Conservation (phyloP, 2,329 filamentous ascomycete species). For the Myriosclerotinia curreyana region DNA sequence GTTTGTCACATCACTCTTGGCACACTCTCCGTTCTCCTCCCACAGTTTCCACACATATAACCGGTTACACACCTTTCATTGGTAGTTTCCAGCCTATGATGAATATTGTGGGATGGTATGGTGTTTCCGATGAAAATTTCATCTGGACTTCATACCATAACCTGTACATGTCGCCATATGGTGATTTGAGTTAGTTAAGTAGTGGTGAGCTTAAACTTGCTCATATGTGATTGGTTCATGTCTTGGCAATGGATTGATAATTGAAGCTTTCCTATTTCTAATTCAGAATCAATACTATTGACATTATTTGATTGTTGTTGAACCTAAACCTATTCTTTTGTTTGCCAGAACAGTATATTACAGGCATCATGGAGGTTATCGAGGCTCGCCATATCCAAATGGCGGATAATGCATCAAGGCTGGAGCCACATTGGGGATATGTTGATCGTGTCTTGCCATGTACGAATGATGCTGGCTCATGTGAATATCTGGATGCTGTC, state of each 20-base stretch:
- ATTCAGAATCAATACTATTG: not conserved
- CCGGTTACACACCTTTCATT: not conserved
- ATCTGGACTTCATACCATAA: slow-evolving; percentile 8
- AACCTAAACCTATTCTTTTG: not conserved
- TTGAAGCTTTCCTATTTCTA: slow-evolving; percentile 5
- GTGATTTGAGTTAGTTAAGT: not conserved
- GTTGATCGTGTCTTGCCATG: slow-evolving; percentile 51
- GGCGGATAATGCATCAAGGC: slow-evolving; percentile 20
- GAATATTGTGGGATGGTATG: not conserved
- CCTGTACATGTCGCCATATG: not conserved
- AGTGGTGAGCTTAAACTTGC: slow-evolving; percentile 11
- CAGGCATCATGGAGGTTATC: slow-evolving; percentile 14
- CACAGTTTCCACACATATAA: too few relatives aligned
- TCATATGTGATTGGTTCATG: slow-evolving; percentile 1
- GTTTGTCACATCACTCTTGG: slow-evolving; percentile 18
- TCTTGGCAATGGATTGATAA: slow-evolving; percentile 16
- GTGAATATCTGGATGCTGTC: slow-evolving; percentile 55
- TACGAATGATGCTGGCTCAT: slow-evolving; percentile 55
- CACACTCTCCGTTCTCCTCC: not conserved
- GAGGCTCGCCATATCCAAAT: slow-evolving; percentile 22
- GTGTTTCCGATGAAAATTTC: slow-evolving; percentile 5
- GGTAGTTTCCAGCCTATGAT: not conserved
- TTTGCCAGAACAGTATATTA: not conserved
- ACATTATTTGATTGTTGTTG: not conserved
- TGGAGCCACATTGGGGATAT: slow-evolving; percentile 51